phyloP scores from a whole-genome alignment of 1,139 yeast species.

The Pichia norvegensis region DNA sequence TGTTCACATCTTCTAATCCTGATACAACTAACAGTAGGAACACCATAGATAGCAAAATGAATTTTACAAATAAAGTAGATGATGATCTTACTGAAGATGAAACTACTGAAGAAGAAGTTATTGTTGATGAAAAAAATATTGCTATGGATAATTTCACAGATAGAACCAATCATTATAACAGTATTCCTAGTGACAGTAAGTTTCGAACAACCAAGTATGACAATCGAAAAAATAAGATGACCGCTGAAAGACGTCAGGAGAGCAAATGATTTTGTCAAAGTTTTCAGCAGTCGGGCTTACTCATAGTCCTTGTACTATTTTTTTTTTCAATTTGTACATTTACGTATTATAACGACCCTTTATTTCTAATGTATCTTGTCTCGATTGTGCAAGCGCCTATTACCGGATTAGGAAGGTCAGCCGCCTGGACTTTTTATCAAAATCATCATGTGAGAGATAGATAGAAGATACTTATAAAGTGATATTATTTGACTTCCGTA shows the following conservation, averaged over 20 bases:
- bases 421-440: too few relatives aligned
- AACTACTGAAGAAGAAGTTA: conserved; percentile 23
- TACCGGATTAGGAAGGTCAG: too few relatives aligned
- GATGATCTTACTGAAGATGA: conserved; percentile 13
- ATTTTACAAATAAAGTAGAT: background rate
- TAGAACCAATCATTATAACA: background rate
- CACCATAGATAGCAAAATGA: background rate
- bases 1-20: background rate
- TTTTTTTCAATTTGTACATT: background rate
- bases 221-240: conserved; percentile 2
- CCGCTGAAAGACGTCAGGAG: background rate
- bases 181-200: background rate
- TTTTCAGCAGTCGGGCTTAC: background rate
- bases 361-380: too few relatives aligned
- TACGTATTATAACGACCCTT: background rate
- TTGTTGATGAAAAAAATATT: conserved; percentile 12
- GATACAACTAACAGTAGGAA: background rate
- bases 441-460: too few relatives aligned
- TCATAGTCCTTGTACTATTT: too few relatives aligned
- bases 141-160: conserved; percentile 2
- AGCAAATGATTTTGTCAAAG: background rate
- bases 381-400: too few relatives aligned
- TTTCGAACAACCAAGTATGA: conserved; percentile 6
- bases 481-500: too few relatives aligned
- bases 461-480: too few relatives aligned